phyloP scores from a whole-genome alignment of 371 early-diverging fungal genomes.

The Blakeslea trispora region DNA sequence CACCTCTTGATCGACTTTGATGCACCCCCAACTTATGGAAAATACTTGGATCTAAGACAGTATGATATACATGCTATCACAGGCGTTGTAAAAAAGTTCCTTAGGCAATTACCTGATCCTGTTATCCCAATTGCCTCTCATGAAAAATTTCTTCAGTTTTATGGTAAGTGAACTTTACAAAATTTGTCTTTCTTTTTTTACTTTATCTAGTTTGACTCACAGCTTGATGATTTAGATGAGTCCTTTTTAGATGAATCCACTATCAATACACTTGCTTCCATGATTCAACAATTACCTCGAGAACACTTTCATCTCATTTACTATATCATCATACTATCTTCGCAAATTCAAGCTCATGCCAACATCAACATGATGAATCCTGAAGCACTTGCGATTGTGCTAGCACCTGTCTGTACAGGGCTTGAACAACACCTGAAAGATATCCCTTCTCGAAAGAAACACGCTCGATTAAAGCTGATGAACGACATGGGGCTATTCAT shows the following conservation, averaged over 20 bases:
- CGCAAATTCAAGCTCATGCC: slow-evolving; percentile 30
- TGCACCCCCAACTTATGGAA: slow-evolving; percentile 41
- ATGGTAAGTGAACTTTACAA: slow-evolving; percentile 22
- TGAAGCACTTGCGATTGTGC: slow-evolving; percentile 43
- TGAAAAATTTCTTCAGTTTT: slow-evolving; percentile 29
- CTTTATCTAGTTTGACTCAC: no score
- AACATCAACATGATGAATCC: slow-evolving; percentile 44
- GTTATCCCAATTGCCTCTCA: slow-evolving; percentile 40
- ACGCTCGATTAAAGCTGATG: slow-evolving; percentile 15
- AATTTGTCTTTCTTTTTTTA: neutral
- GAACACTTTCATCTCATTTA: slow-evolving; percentile 39
- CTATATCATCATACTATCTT: slow-evolving; percentile 32
- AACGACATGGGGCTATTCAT: slow-evolving; percentile 21
- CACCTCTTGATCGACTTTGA: slow-evolving; percentile 37
- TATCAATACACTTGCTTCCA: slow-evolving; percentile 11
- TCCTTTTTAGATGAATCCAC: slow-evolving; percentile 8
- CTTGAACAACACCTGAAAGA: slow-evolving; percentile 37
- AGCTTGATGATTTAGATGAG: no score
- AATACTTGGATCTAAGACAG: slow-evolving; percentile 35
- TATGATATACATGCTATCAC: slow-evolving; percentile 50
- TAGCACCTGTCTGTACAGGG: slow-evolving; percentile 48
- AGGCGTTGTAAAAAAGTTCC: slow-evolving; percentile 44
- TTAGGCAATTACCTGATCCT: slow-evolving; percentile 44
- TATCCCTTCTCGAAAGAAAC: slow-evolving; percentile 23
- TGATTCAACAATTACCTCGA: slow-evolving; percentile 32